A percentile compares a stretch with the other conserved stretches of the same genome.
Evolutionary conservation across 2,329 filamentous ascomycete genomes (phyloP).

Genomic region (Pyrenophora graminea): DNA sequence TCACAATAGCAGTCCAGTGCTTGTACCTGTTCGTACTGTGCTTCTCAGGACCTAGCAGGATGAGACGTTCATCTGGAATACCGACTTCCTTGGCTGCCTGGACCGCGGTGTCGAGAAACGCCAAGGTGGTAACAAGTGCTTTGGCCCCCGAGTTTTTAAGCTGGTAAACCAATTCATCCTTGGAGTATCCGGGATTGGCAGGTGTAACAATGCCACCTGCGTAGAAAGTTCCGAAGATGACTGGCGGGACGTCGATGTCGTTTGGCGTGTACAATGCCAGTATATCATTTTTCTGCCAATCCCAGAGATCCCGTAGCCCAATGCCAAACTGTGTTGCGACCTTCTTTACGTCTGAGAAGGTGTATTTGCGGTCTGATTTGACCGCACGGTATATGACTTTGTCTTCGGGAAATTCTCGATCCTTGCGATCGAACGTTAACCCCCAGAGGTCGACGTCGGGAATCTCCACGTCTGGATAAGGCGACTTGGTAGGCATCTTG

Average conservation of each 20-base stretch:
- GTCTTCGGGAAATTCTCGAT: conserved; percentile 27
- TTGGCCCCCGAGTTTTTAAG: conserved; percentile 75
- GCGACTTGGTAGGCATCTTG: conserved; percentile 26
- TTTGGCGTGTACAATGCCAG: conserved; percentile 83
- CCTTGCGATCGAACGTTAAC: conserved; percentile 28
- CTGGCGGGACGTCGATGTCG: conserved; percentile 74
- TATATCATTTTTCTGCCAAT: conserved; percentile 81
- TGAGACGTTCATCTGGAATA: conserved; percentile 70
- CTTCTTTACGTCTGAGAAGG: conserved; percentile 66
- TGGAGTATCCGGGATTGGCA: conserved; percentile 84
- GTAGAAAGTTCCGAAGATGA: conserved; percentile 79
- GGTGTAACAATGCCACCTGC: conserved; percentile 79
- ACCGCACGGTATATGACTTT: conserved; percentile 33
- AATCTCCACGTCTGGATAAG: conserved; percentile 29
- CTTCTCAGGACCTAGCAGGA: conserved; percentile 71
- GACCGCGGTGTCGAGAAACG: conserved; percentile 65
- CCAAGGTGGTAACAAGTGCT: conserved; percentile 72
- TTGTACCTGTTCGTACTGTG: conserved; percentile 63
- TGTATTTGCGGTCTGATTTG: conserved; percentile 57
- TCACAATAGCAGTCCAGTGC: conserved; percentile 73
- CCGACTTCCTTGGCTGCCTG: conserved; percentile 71
- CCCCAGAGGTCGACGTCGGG: conserved; percentile 30
- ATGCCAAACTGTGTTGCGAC: conserved; percentile 74
- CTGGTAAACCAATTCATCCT: conserved; percentile 80
- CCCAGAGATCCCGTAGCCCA: conserved; percentile 72